Evolutionary conservation across 352 stramenopile species (phyloP), one percentile per base, ranked within the genome.

Genomic region (Globisporangium uncinulatum): DNA sequence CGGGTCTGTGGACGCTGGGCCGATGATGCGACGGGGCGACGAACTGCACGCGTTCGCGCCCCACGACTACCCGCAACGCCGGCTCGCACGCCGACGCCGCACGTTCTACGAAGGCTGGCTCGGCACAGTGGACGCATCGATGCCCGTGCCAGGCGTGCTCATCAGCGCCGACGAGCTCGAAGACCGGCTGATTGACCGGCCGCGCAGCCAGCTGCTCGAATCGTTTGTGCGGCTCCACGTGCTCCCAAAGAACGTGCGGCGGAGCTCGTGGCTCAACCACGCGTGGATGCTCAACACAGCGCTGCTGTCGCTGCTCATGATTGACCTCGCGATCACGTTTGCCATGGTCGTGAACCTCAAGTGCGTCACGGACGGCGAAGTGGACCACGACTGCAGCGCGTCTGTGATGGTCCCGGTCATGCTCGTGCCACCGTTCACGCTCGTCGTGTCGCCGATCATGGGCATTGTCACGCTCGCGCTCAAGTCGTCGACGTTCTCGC

Each of bases 271-370:
- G 32, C 57, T 90, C 17, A 76, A 79, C 31, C 50, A 82, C 31
- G 67, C 71, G 43, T 92, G 83, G 83, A 85, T 89, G 67, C 59
- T 89, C 21, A 85, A 73, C 37, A 76, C 83, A 31, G 74, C 79
- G 31, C 55, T 92, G 36, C 56, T 90, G 17, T 65, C 65, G 42
- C 67, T 90, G 41, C 67, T 92, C 20, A 87, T 92, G 72, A 65
- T 88, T 34, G 82, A 92, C 55, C 55, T 92, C 39, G 79, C 77
- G n/a, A 89, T 86, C 58, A 88, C 82, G 43, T 85, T 90, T 44
- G 79, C 78, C 47, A 87, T 89, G 51, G 69, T 92, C 42, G 79
- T 86, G 17, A 92, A 92, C 56, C 62, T 92, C 21, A 86, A 87
- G 56, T 92, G 82, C 47, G 82, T 90, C 29, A 86, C 75, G 17